Conservation (phyloP, 164 flowering plant genomes). For the Umbilicus rupestris region DNA sequence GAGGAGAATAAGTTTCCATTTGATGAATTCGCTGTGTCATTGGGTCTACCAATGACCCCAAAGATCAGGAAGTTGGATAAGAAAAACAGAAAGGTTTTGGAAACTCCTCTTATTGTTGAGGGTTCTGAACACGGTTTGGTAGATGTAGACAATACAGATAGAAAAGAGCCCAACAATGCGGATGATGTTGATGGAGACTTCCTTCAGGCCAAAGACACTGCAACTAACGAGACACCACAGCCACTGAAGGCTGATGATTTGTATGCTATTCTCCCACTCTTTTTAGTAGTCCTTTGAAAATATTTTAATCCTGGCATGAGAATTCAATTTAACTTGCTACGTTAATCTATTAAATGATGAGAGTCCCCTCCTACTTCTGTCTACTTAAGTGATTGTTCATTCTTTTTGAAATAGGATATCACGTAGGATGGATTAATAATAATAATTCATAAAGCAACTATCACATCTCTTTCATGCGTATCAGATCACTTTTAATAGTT, state of each 20-base stretch:
- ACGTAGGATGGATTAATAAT: too few species aligned
- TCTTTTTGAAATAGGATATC: too few species aligned
- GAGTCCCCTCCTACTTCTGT: too few species aligned
- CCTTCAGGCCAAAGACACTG: background rate
- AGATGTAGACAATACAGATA: slow-evolving; percentile 13
- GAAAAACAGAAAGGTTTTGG: slow-evolving; percentile 23
- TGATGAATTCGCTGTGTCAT: slow-evolving; percentile 75
- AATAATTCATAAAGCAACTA: too few species aligned
- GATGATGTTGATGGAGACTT: slow-evolving; percentile 19
- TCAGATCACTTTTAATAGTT: too few species aligned
- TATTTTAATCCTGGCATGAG: background rate
- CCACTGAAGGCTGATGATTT: background rate
- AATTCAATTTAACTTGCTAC: background rate
- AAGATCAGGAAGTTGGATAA: slow-evolving; percentile 55
- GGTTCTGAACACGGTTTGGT: slow-evolving; percentile 18
- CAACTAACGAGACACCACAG: background rate
- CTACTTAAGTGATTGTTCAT: too few species aligned
- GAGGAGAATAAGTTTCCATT: slow-evolving; percentile 45
- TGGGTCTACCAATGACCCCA: slow-evolving; percentile 85
- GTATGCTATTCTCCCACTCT: background rate
- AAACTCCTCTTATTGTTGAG: slow-evolving; percentile 13
- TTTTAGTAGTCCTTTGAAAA: background rate
- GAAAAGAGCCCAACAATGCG: background rate
- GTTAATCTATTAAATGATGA: too few species aligned
- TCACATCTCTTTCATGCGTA: too few species aligned